A percentile compares a stretch with the other conserved stretches of the same genome.
phyloP scores from a whole-genome alignment of 352 stramenopile genomes.

The Globisporangium ultimum region DNA sequence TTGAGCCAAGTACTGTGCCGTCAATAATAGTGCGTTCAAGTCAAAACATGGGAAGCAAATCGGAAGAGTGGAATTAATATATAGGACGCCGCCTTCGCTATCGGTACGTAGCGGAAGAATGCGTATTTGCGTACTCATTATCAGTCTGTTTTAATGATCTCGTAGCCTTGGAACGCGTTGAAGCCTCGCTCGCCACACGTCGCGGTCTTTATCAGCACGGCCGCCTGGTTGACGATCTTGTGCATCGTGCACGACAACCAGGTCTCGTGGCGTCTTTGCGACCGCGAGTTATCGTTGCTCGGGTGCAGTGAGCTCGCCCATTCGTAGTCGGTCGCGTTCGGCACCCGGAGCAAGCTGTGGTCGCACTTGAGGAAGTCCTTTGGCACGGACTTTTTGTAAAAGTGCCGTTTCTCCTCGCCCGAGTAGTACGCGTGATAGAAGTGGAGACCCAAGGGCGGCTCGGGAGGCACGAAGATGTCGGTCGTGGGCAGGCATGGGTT shows the following conservation, averaged over 20 bases:
- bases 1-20: background rate
- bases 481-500: no score
- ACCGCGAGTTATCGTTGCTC: slow-evolving; percentile 1
- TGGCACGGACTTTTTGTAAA: slow-evolving; percentile 6
- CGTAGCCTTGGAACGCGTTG: slow-evolving; percentile 4
- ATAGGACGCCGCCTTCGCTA: no score
- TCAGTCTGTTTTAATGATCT: slow-evolving; percentile 6
- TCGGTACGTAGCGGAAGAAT: no score
- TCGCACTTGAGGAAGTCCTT: slow-evolving; percentile 6
- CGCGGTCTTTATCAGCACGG: slow-evolving; percentile 4
- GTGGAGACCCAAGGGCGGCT: background rate
- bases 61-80: no score
- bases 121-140: background rate
- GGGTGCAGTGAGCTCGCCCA: background rate
- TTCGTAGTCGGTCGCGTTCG: slow-evolving; percentile 1
- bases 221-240: slow-evolving; percentile 9
- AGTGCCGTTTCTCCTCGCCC: slow-evolving; percentile 2
- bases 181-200: background rate
- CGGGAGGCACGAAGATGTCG: background rate
- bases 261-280: slow-evolving; percentile 2
- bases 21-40: no score
- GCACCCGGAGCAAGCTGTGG: background rate
- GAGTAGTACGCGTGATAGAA: slow-evolving; percentile 7
- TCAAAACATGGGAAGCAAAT: no score
- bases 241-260: slow-evolving; percentile 9